These are phyloP conservation scores for Paralagenidium karlingii DNA, from an alignment of 352 stramenopile species.

Conservation along the genomic window DNA sequence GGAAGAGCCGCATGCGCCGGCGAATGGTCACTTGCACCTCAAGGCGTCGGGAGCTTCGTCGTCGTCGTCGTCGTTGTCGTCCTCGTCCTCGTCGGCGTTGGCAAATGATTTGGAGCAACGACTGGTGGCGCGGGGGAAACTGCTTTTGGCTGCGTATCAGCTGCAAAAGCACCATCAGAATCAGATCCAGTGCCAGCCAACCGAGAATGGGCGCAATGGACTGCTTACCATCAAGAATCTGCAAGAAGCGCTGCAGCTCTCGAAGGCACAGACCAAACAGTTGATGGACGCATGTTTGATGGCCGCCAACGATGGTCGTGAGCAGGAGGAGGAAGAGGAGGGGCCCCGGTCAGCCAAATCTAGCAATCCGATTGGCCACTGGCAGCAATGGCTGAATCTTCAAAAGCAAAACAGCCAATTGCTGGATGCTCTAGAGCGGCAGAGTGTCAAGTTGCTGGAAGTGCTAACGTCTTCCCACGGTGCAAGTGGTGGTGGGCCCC, in stretches of 20 bases:
- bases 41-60: too few relatives aligned
- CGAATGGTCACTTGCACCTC: too few relatives aligned
- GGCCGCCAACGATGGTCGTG: neutral
- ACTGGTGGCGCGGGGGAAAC: slow-evolving; percentile 28
- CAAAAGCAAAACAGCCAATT: slow-evolving; percentile 3
- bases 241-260: too few relatives aligned
- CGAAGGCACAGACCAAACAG: too few relatives aligned
- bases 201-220: slow-evolving; percentile 6
- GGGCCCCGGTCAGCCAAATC: slow-evolving; percentile 2
- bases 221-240: neutral
- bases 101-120: slow-evolving; percentile 11
- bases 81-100: slow-evolving; percentile 9
- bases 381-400: neutral
- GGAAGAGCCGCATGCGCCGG: too few relatives aligned
- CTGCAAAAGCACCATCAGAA: slow-evolving; percentile 19
- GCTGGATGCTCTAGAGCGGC: slow-evolving; percentile 15
- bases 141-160: slow-evolving; percentile 31
- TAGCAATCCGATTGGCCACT: slow-evolving; percentile 2
- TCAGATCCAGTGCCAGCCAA: neutral
- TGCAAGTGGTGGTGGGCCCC: slow-evolving; percentile 11
- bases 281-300: too few relatives aligned
- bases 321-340: neutral
- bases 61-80: slow-evolving; percentile 15
- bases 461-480: slow-evolving; percentile 14
- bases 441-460: slow-evolving; percentile 17